Conservation (phyloP, 1,284 basidiomycete species). For the Phylloporus sp. region DNA sequence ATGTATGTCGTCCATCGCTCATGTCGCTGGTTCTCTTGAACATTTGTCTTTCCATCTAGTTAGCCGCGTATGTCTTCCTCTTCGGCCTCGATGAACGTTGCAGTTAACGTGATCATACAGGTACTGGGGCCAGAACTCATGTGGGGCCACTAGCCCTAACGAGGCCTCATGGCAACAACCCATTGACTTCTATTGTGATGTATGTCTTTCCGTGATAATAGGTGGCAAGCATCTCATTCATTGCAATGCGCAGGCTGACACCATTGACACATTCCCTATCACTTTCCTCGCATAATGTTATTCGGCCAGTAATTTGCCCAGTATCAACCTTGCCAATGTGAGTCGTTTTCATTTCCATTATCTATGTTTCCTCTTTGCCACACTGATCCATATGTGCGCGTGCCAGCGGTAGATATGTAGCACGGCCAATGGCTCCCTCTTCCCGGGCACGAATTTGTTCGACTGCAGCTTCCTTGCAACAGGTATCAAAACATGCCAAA, state of each 20-base stretch:
- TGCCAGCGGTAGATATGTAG: slow-evolving; percentile 52
- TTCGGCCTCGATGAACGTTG: not conserved
- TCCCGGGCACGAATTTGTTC: slow-evolving; percentile 58
- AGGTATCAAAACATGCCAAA: slow-evolving; percentile 63
- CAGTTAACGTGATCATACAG: slow-evolving; percentile 8
- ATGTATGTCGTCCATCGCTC: slow-evolving; percentile 16
- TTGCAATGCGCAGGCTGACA: slow-evolving; percentile 16
- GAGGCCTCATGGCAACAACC: slow-evolving; percentile 31
- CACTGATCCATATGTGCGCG: slow-evolving; percentile 3
- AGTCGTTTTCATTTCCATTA: slow-evolving; percentile 16
- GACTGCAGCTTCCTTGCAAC: slow-evolving; percentile 58
- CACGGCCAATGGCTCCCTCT: slow-evolving; percentile 41
- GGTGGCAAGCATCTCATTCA: slow-evolving; percentile 1
- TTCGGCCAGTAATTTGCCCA: slow-evolving; percentile 56
- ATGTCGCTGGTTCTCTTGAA: not conserved
- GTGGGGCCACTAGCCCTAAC: slow-evolving; percentile 21
- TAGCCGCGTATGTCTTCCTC: slow-evolving; percentile 1
- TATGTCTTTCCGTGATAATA: slow-evolving; percentile 14
- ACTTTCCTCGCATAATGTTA: slow-evolving; percentile 65
- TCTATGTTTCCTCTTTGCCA: not conserved
- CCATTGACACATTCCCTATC: slow-evolving; percentile 49
- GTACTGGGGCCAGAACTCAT: slow-evolving; percentile 39
- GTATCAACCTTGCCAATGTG: slow-evolving; percentile 65
- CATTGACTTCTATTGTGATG: slow-evolving; percentile 33
- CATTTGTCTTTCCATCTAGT: not conserved